Evolutionary conservation across 2,329 filamentous ascomycete genomes (phyloP).

Genomic region (Aspergillus ochraceoroseus): DNA sequence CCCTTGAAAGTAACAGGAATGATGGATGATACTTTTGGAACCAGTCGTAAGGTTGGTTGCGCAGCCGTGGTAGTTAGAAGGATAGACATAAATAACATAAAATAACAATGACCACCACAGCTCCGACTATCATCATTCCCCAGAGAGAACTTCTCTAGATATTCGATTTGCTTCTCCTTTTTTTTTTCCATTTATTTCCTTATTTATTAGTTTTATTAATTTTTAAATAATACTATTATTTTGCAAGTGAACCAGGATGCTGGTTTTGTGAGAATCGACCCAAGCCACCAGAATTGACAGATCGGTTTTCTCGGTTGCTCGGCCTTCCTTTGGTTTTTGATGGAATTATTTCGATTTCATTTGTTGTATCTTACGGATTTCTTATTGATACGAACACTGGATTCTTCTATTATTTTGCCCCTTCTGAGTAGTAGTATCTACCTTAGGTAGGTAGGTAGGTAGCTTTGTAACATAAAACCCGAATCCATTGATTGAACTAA

Average conservation of each 20-base stretch:
- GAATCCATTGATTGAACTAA: no score
- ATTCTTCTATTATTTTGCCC: constrained; percentile 2
- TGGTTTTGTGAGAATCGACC: constrained; percentile 17
- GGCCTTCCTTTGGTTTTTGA: constrained; percentile 13
- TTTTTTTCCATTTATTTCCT: constrained; percentile 1
- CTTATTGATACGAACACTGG: constrained; percentile 1
- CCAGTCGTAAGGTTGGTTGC: no score
- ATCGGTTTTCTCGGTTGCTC: constrained; percentile 21
- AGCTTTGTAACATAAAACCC: no score
- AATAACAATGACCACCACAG: no score
- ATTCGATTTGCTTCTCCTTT: no score
- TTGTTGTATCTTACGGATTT: neutral
- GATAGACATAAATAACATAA: neutral
- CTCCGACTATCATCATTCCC: constrained; percentile 1
- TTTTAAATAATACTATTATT: constrained; percentile 5
- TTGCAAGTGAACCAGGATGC: constrained; percentile 16
- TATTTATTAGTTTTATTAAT: constrained; percentile 7
- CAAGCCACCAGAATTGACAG: constrained; percentile 28
- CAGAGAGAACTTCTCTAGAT: neutral
- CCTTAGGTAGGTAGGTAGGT: no score
- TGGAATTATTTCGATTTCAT: constrained; percentile 5
- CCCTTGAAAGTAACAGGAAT: constrained; percentile 2
- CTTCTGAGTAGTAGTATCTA: no score
- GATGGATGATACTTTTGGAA: neutral
- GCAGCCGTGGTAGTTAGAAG: neutral